A percentile compares a stretch with the other conserved stretches of the same genome.
These are phyloP conservation scores for Kodamaea leandrae DNA, from an alignment of 805 yeast genomes.

Conservation along the genomic window DNA sequence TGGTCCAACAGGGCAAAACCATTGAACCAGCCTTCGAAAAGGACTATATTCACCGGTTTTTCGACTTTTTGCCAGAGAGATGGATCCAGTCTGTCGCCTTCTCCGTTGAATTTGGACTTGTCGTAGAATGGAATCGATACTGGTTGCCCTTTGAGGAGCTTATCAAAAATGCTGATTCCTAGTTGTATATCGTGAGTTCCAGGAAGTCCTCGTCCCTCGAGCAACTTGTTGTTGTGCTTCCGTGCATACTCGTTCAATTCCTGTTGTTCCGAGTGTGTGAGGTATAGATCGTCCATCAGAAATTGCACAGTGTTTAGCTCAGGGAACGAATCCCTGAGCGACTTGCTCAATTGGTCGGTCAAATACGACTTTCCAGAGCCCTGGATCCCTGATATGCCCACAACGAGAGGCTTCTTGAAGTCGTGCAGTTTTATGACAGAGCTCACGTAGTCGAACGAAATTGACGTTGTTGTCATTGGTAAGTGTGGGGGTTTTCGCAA, in stretches of 20 bases:
- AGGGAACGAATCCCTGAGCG: slow-evolving; percentile 36
- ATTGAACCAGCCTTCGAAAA: slow-evolving; percentile 93
- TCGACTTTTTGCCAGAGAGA: slow-evolving; percentile 36
- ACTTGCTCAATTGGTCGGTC: slow-evolving; percentile 38
- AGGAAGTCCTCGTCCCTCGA: slow-evolving; percentile 84
- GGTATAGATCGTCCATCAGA: slow-evolving; percentile 86
- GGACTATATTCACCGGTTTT: slow-evolving; percentile 55
- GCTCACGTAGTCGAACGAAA: slow-evolving; percentile 24
- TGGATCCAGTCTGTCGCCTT: slow-evolving; percentile 66
- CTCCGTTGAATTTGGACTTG: slow-evolving; percentile 66
- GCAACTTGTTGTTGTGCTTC: slow-evolving; percentile 47
- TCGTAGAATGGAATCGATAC: slow-evolving; percentile 66
- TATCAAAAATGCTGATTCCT: slow-evolving; percentile 33
- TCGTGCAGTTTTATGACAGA: slow-evolving; percentile 26
- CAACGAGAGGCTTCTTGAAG: slow-evolving; percentile 41
- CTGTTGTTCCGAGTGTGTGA: slow-evolving; percentile 61
- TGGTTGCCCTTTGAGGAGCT: slow-evolving; percentile 30
- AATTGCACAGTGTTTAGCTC: slow-evolving; percentile 42
- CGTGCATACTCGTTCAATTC: slow-evolving; percentile 34
- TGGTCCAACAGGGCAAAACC: slow-evolving; percentile 53
- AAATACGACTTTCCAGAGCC: slow-evolving; percentile 67
- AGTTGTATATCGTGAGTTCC: slow-evolving; percentile 83
- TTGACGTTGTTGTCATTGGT: slow-evolving; percentile 10
- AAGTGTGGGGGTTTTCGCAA: background rate
- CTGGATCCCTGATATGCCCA: slow-evolving; percentile 70